Evolutionary conservation across 495 filamentous ascomycete species (phyloP), one percentile per base, ranked within the genome.

Genomic region (Lineolata rhizophorae): DNA sequence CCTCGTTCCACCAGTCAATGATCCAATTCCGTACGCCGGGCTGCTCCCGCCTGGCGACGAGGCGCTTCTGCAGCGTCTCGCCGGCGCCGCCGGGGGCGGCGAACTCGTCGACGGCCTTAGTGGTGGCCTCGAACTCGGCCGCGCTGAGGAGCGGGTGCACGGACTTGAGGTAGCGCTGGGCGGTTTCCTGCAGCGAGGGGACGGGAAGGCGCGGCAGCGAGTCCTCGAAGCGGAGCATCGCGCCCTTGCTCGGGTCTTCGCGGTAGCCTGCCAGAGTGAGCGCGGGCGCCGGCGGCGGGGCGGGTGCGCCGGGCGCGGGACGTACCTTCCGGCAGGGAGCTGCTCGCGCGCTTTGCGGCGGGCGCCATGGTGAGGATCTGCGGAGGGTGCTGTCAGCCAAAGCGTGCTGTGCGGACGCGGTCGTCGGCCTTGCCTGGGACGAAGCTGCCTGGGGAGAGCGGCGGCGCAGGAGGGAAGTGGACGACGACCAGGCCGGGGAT

Each of bases 1-100:
- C 65, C 35, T 84, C 64, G 55, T 94, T 92, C 90, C 90, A 99
- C 90, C 90, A 99, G 44, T 95, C 84, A 37, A 70, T 66, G 12
- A 99, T 51, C 90, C 90, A 99, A 60, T 94, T 99, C 55, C 77
- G 79, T 53, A 63, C 53, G 37, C 80, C 72, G 29, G 90, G 77
- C 44, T 93, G 67, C 34, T 81, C 77, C 21, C 80, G 68, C 34
- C 76, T 71, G 26, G 77, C 81, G 30, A 80, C 42, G 42, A 99
- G 58, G 43, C 85, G 71, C 52, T 92, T 74, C 59, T 99, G 90
- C 20, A 99, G 67, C 42, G 70, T 62, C 52, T 79, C 70, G 31
- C 85, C 90, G 34, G 72, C 58, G 15, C 83, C 81, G 20, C 77
- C 78, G 18, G 82, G 76, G 32, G 69, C 66, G 36, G 85, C 58